Evolutionary conservation across 768 basidiomycete genomes (phyloP).

Genomic region (Favolaschia claudopus): DNA sequence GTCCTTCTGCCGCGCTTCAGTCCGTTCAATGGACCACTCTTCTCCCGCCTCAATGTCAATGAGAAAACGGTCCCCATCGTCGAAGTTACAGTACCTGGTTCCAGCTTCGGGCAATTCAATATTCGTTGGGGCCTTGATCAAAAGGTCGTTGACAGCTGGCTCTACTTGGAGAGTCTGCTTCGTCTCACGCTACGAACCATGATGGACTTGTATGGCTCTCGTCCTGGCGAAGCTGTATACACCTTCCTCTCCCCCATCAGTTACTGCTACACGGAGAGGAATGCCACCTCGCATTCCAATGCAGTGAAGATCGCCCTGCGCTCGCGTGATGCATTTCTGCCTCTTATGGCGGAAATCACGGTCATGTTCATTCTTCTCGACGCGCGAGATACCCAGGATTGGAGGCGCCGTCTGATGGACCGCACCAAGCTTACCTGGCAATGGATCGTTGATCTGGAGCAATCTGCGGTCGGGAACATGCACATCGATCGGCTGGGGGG

Average conservation of each 20-base stretch:
- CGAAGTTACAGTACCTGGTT: background rate
- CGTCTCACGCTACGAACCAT: background rate
- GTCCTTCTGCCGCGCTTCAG: background rate
- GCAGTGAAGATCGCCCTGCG: background rate
- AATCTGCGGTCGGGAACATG: background rate
- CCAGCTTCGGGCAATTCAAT: background rate
- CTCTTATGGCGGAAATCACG: background rate
- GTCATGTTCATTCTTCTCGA: background rate
- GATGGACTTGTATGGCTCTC: background rate
- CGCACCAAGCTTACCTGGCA: background rate
- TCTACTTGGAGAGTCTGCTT: background rate
- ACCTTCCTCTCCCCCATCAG: background rate
- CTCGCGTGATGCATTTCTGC: conserved; percentile 1
- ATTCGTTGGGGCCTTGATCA: background rate
- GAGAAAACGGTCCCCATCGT: background rate
- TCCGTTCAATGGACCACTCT: background rate
- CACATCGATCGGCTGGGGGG: background rate
- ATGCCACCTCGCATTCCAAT: background rate
- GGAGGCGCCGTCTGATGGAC: background rate
- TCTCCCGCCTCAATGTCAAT: background rate
- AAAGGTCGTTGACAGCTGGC: background rate
- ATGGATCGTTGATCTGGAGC: background rate
- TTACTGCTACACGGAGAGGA: background rate
- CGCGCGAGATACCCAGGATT: background rate
- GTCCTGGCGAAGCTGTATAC: background rate